Percentiles rank a stretch among this genome's conserved stretches.
Evolutionary conservation across 2,329 filamentous ascomycete genomes (phyloP).

Genomic region (Cephalotrichum gorgonifer): DNA sequence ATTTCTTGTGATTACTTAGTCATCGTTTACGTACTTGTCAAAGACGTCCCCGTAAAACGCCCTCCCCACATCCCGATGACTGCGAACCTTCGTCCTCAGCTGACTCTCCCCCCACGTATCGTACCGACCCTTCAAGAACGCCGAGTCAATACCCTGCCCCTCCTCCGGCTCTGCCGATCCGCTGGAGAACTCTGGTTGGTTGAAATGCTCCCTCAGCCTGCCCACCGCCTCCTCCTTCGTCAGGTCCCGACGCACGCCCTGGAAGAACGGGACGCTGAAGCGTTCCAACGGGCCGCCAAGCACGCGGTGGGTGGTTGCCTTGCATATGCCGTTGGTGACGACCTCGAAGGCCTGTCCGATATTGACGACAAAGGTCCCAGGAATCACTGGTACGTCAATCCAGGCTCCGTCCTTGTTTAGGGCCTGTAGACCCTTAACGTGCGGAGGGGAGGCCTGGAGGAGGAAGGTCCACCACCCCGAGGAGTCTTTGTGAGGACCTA

Average conservation of each 20-base stretch:
- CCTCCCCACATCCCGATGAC: slow-evolving; percentile 35
- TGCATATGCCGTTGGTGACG: slow-evolving; percentile 41
- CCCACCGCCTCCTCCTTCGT: slow-evolving; percentile 31
- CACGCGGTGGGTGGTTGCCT: slow-evolving; percentile 39
- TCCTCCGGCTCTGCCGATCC: slow-evolving; percentile 21
- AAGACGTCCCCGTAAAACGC: slow-evolving; percentile 36
- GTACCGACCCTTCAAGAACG: slow-evolving; percentile 37
- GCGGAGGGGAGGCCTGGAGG: slow-evolving; percentile 44
- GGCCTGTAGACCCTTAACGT: slow-evolving; percentile 37
- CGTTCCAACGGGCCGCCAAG: slow-evolving; percentile 21
- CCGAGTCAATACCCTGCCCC: slow-evolving; percentile 31
- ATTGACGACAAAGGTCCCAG: slow-evolving; percentile 44
- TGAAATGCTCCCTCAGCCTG: slow-evolving; percentile 26
- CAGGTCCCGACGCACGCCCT: slow-evolving; percentile 35
- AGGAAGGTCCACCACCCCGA: slow-evolving; percentile 57
- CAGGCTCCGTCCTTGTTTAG: slow-evolving; percentile 35
- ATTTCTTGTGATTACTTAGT: slow-evolving; percentile 4
- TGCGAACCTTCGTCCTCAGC: slow-evolving; percentile 41
- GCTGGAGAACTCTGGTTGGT: slow-evolving; percentile 5
- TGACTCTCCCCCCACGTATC: slow-evolving; percentile 46
- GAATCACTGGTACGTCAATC: slow-evolving; percentile 37
- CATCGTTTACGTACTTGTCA: slow-evolving; percentile 34
- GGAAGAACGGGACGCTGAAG: slow-evolving; percentile 35
- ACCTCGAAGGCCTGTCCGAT: slow-evolving; percentile 50
- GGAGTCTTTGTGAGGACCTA: slow-evolving; percentile 53